A percentile compares a stretch with the other conserved stretches of the same genome.
Evolutionary conservation across 805 yeast genomes (phyloP).

Genomic region (Barnettozyma wickerhamii): DNA sequence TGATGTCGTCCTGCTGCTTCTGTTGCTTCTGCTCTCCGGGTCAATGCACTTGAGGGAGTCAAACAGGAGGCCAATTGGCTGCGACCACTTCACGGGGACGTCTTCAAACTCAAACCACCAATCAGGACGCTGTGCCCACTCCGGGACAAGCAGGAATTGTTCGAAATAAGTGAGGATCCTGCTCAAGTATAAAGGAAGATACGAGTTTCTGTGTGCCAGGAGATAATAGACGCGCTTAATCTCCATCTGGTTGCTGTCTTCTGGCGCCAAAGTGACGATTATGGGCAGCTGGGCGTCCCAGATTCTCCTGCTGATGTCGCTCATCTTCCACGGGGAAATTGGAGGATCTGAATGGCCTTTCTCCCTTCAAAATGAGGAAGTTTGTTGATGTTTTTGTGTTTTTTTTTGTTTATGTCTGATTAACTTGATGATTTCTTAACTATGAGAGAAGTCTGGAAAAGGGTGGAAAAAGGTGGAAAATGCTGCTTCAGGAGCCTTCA

Average conservation of each 20-base stretch:
- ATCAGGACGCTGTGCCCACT: conserved; percentile 19
- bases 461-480: not conserved
- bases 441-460: not conserved
- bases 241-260: conserved; percentile 21
- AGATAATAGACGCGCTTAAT: conserved; percentile 10
- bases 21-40: conserved; percentile 22
- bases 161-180: conserved; percentile 36
- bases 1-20: no score
- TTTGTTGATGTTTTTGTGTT: not conserved
- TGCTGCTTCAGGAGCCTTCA: conserved; percentile 4
- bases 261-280: conserved; percentile 28
- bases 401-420: not conserved
- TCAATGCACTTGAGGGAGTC: conserved; percentile 46
- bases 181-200: conserved; percentile 42
- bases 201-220: conserved; percentile 42
- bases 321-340: conserved; percentile 13
- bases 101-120: conserved; percentile 69
- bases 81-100: conserved; percentile 64
- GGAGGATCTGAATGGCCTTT: not conserved
- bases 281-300: conserved; percentile 56
- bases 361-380: no score
- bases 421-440: no score
- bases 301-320: conserved; percentile 33
- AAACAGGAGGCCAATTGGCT: conserved; percentile 66
- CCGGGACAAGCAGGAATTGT: conserved; percentile 27